Percentiles rank a stretch among this genome's conserved stretches.
Conservation (phyloP, 164 flowering plant species). For the Vitis riparia region DNA sequence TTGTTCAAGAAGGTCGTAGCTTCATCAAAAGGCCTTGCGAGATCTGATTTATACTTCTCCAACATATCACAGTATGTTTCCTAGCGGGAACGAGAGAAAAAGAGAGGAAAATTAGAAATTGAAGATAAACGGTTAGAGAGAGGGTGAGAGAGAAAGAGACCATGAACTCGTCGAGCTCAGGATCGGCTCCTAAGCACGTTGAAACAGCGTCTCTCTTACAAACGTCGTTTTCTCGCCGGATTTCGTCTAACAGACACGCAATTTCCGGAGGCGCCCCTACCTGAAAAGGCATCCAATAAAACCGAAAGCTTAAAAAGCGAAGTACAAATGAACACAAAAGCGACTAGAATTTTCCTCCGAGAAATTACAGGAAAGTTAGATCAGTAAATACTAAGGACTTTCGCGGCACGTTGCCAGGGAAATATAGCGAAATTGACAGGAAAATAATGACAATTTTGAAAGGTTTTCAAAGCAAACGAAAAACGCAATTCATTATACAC, state of each 20-base stretch:
- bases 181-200: constrained; percentile 55
- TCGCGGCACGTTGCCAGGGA: not conserved
- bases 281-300: constrained; percentile 15
- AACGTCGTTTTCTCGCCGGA: constrained; percentile 40
- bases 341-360: no score
- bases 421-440: not conserved
- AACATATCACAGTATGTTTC: constrained; percentile 56
- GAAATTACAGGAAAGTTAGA: not conserved
- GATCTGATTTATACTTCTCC: constrained; percentile 65
- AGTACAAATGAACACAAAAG: not conserved
- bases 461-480: not conserved
- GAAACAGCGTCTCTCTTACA: constrained; percentile 24
- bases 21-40: constrained; percentile 54
- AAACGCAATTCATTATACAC: no score
- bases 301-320: not conserved
- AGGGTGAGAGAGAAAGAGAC: constrained; percentile 16
- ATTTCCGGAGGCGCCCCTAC: constrained; percentile 70
- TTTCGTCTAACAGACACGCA: constrained; percentile 50
- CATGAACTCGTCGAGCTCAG: constrained; percentile 76
- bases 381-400: not conserved
- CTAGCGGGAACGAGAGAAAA: constrained; percentile 24
- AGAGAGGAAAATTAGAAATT: not conserved
- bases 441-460: not conserved
- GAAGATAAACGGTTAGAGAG: not conserved
- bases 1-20: constrained; percentile 59